Percentiles rank a stretch among this genome's conserved stretches.
phyloP scores from a whole-genome alignment of 352 stramenopile genomes.

The Phytophthora macrochlamydospora region DNA sequence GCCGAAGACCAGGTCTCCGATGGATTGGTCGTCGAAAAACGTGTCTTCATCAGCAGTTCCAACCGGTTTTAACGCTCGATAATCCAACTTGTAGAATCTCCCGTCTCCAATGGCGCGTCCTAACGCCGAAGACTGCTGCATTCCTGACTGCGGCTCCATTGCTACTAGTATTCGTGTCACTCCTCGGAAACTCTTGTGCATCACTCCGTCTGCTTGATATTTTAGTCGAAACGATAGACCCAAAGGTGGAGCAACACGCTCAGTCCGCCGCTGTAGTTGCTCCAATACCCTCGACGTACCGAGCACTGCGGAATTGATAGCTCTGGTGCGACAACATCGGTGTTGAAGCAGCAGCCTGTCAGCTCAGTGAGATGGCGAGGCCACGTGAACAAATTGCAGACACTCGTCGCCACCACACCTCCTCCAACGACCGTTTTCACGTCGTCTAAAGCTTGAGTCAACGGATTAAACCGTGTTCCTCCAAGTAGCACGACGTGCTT shows the following conservation, averaged over 20 bases:
- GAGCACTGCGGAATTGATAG: constrained; percentile 1
- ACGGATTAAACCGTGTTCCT: constrained; percentile 9
- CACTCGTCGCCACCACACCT: constrained; percentile 9
- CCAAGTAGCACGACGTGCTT: constrained; percentile 15
- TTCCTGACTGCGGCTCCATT: constrained; percentile 11
- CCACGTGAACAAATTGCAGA: constrained; percentile 11
- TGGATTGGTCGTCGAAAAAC: constrained; percentile 17
- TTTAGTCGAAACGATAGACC: constrained; percentile 16
- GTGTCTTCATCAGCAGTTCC: background rate
- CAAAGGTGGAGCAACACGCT: constrained; percentile 18
- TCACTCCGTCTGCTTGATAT: constrained; percentile 9
- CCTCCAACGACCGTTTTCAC: constrained; percentile 7
- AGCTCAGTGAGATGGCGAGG: constrained; percentile 10
- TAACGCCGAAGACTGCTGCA: constrained; percentile 8
- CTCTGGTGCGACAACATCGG: constrained; percentile 1
- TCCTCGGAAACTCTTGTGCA: constrained; percentile 13
- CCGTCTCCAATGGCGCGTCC: constrained; percentile 24
- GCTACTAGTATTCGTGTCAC: constrained; percentile 8
- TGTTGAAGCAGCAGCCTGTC: constrained; percentile 13
- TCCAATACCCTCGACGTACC: constrained; percentile 5
- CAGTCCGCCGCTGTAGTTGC: constrained; percentile 11
- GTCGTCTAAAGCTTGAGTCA: background rate
- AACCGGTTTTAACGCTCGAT: constrained; percentile 11
- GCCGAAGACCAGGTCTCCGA: constrained; percentile 14
- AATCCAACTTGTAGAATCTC: constrained; percentile 21